Evolutionary conservation across 306 rosid species (phyloP).

Genomic region (Acacia confusa): DNA sequence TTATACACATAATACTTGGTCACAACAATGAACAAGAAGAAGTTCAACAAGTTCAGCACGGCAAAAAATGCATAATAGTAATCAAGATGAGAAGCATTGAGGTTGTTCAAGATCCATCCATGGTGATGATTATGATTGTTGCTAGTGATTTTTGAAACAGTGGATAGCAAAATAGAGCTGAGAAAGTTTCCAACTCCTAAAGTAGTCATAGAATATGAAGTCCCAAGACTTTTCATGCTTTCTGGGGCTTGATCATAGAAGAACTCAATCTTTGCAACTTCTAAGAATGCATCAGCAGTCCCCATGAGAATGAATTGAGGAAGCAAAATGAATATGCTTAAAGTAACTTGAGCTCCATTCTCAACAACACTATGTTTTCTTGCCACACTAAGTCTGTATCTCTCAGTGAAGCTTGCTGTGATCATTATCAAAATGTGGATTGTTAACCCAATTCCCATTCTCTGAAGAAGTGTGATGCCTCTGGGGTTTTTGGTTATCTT

Average conservation of each 20-base stretch:
- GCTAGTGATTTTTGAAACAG: conserved; percentile 47
- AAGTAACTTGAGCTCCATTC: conserved; percentile 43
- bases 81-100: conserved; percentile 63
- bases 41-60: conserved; percentile 45
- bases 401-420: conserved; percentile 50
- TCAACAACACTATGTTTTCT: conserved; percentile 30
- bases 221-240: conserved; percentile 77
- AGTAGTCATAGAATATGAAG: conserved; percentile 62
- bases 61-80: conserved; percentile 58
- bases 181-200: conserved; percentile 63
- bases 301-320: conserved; percentile 72
- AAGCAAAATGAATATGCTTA: conserved; percentile 55
- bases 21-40: conserved; percentile 47
- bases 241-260: conserved; percentile 84
- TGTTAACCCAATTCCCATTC: conserved; percentile 61
- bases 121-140: conserved; percentile 28
- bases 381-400: conserved; percentile 52
- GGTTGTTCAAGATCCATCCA: conserved; percentile 69
- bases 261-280: conserved; percentile 63
- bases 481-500: conserved; percentile 57
- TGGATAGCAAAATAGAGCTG: conserved; percentile 56
- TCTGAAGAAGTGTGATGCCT: conserved; percentile 73
- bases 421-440: conserved; percentile 51
- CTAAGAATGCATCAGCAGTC: conserved; percentile 58
- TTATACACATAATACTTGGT: conserved; percentile 54